These are phyloP conservation scores for Hypoxylon sp. DNA, from an alignment of 2,329 filamentous ascomycete genomes.

Conservation along the genomic window DNA sequence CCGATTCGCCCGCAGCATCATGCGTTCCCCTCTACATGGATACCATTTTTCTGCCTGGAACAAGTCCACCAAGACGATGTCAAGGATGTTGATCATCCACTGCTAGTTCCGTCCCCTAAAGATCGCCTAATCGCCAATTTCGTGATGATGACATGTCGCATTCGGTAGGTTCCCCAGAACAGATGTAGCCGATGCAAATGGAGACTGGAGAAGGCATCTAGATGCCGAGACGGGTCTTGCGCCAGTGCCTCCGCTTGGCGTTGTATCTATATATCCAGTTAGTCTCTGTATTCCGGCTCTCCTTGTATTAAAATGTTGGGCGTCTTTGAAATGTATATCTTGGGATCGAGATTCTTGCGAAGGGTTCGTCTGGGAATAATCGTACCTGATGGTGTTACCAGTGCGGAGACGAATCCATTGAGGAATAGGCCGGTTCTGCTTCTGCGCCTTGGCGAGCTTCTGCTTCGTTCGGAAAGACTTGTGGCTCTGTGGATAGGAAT, in stretches of 20 bases:
- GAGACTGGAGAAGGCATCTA: constrained; percentile 74
- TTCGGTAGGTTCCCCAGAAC: constrained; percentile 41
- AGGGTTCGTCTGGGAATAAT: constrained; percentile 46
- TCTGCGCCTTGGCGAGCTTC: constrained; percentile 99
- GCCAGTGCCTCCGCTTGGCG: constrained; percentile 99
- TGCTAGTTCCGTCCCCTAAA: constrained; percentile 32
- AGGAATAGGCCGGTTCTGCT: constrained; percentile 99
- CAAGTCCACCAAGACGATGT: constrained; percentile 36
- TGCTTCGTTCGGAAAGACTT: constrained; percentile 99
- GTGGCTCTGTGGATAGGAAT: constrained; percentile 79
- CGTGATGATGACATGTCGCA: constrained; percentile 40
- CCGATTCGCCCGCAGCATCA: constrained; percentile 49
- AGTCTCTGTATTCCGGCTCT: constrained; percentile 28
- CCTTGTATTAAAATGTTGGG: constrained; percentile 6
- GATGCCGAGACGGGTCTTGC: constrained; percentile 99
- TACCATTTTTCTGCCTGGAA: constrained; percentile 23
- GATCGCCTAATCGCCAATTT: constrained; percentile 33
- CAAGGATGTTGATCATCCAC: constrained; percentile 33
- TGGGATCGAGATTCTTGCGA: constrained; percentile 27
- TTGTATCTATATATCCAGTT: constrained; percentile 84
- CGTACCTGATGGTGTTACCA: constrained; percentile 99
- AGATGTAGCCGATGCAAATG: constrained; percentile 49
- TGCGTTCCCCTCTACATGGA: constrained; percentile 38
- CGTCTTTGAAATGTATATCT: constrained; percentile 11
- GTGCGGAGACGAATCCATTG: constrained; percentile 99